Base-by-base conservation (phyloP, 2,329 filamentous ascomycete species). In the Clonostachys solani region DNA sequence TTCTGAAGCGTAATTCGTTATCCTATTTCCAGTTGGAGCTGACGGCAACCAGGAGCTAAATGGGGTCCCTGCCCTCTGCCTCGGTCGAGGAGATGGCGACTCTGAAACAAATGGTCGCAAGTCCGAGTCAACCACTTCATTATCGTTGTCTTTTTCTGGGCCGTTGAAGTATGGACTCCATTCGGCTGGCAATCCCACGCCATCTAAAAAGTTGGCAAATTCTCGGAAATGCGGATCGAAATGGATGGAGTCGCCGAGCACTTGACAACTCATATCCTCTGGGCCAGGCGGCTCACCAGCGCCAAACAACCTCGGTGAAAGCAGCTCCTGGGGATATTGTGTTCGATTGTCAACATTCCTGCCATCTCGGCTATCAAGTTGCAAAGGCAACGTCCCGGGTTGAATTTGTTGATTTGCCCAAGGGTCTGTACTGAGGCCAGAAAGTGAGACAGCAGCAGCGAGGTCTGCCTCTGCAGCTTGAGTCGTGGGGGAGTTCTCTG, bases 21-120 rank as follows among this genome's bases (percentile, higher is more conserved):
- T 57, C 12, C 53, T 57, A 40, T 63, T 60, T 1, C 54, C 60
- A 5, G 55, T 53, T 1, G 65, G 64, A 0, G 61, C 65, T 6
- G 65, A 66, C 2, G 66, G 66, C 5, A 68, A 48, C 66, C 66
- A 68, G 1, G 61, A 63, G 47, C 56, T 65, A 47, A 69, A 69
- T 0, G 66, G 66, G 0, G 65, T 66, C 0, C 64, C 63, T 3
- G 60, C 54, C 4, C 63, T 38, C 51, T 23, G 50, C 52, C 36
- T 45, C 48, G 15, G 44, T 51, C 7, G 46, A 40, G 15, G 46
- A 47, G 12, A 42, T 3, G 53, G 47, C 6, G 49, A 48, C 8
- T 52, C 51, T 29, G 46, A 49, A 34, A 50, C 45, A 12, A 47
- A 46, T 34, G 54, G 51, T 33, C 49, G 44, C 35, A 56, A 37